Evolutionary conservation across 1,284 basidiomycete species (phyloP).

Genomic region (Schizophyllum commune): DNA sequence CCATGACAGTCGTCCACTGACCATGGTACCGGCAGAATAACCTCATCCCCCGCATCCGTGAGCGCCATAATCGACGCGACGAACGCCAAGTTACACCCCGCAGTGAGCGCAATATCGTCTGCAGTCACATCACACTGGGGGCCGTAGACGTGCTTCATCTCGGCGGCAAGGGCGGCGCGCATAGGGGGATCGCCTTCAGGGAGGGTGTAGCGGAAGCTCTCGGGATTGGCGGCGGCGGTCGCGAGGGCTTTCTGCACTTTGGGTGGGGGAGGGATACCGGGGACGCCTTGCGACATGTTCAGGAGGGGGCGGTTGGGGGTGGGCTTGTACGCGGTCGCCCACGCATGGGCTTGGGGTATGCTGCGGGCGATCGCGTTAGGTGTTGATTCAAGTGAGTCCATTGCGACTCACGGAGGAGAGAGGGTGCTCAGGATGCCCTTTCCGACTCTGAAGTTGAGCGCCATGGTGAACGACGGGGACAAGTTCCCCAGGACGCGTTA

Average conservation of each 20-base stretch:
- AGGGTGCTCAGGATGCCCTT: conserved; percentile 31
- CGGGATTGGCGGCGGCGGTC: conserved; percentile 34
- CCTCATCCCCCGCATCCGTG: conserved; percentile 64
- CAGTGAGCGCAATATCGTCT: conserved; percentile 56
- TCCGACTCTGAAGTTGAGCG: neutral
- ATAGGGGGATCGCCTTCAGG: conserved; percentile 59
- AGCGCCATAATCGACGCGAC: conserved; percentile 57
- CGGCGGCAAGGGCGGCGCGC: conserved; percentile 49
- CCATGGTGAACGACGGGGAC: neutral
- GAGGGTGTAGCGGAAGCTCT: conserved; percentile 55
- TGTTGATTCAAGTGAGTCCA: neutral
- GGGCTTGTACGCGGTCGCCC: conserved; percentile 46
- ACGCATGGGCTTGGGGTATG: conserved; percentile 63
- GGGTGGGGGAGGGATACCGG: conserved; percentile 56
- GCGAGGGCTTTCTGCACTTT: conserved; percentile 46
- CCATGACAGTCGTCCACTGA: conserved; percentile 17
- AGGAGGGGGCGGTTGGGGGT: conserved; percentile 45
- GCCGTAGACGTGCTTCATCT: conserved; percentile 63
- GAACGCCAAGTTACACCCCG: conserved; percentile 70
- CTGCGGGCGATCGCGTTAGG: conserved; percentile 24
- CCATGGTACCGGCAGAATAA: conserved; percentile 79
- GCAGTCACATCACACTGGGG: conserved; percentile 35
- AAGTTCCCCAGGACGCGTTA: neutral
- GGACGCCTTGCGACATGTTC: conserved; percentile 72
- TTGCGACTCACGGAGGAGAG: conserved; percentile 29